Evolutionary conservation across 306 rosid genomes (phyloP).

Genomic region (Lupinus albus): DNA sequence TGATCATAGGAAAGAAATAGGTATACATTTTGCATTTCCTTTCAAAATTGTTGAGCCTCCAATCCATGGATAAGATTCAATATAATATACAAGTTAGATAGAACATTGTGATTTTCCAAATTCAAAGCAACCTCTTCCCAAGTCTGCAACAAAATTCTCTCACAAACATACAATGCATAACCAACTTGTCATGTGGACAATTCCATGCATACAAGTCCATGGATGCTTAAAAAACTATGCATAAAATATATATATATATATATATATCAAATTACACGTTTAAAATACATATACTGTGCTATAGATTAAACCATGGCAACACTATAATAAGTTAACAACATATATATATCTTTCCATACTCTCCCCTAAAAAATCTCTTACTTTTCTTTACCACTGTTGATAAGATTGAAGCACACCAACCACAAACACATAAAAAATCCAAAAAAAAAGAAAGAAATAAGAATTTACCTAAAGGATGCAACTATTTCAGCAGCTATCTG

Average conservation of each 20-base stretch:
- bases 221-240: not conserved
- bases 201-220: constrained; percentile 25
- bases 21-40: not conserved
- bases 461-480: constrained; percentile 45
- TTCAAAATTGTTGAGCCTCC: not conserved
- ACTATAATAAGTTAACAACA: constrained; percentile 19
- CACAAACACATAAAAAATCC: constrained; percentile 25
- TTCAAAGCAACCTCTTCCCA: no score
- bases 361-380: constrained; percentile 4
- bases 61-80: not conserved
- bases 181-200: constrained; percentile 39
- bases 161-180: not conserved
- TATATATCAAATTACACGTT: constrained; percentile 18
- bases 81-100: not conserved
- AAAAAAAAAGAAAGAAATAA: not conserved
- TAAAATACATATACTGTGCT: constrained; percentile 12
- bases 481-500: constrained; percentile 41
- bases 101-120: not conserved
- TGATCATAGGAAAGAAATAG: constrained; percentile 11
- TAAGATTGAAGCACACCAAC: constrained; percentile 41
- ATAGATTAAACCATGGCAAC: constrained; percentile 33
- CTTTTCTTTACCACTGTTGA: constrained; percentile 12
- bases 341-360: constrained; percentile 28
- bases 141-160: no score
- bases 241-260: no score